A percentile compares a stretch with the other conserved stretches of the same genome.
These are phyloP conservation scores for Podila epicladia DNA, from an alignment of 192 early-diverging fungal genomes.

Conservation along the genomic window DNA sequence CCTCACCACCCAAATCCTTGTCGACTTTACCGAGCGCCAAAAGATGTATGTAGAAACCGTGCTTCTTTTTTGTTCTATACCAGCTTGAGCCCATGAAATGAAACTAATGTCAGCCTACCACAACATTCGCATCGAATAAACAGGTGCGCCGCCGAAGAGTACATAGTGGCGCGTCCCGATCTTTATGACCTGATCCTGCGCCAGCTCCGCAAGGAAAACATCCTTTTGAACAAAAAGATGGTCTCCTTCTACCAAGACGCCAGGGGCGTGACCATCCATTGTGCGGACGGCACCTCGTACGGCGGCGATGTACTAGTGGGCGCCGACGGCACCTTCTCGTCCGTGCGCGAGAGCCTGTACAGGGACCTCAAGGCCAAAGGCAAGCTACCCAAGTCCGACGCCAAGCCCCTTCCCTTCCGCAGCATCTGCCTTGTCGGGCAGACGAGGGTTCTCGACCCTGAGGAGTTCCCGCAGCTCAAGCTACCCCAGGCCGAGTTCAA, in stretches of 20 bases:
- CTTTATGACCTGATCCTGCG: background rate
- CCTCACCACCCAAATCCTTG: background rate
- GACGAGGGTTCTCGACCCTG: background rate
- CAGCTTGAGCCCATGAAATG: background rate
- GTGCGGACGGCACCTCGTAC: background rate
- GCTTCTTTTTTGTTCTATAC: too few relatives aligned
- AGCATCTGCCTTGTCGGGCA: slow-evolving; percentile 2
- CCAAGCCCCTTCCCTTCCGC: background rate
- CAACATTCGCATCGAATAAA: background rate
- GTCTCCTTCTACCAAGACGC: slow-evolving; percentile 3
- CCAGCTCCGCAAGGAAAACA: slow-evolving; percentile 7
- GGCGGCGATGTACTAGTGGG: slow-evolving; percentile 6
- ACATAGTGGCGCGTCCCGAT: slow-evolving; percentile 10
- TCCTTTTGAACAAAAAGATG: slow-evolving; percentile 9
- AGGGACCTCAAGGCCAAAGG: background rate
- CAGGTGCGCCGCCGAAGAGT: background rate
- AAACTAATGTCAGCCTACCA: background rate
- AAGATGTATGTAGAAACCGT: too few relatives aligned
- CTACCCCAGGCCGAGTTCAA: background rate
- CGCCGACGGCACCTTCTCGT: background rate
- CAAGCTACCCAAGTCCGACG: background rate
- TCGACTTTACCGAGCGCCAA: background rate
- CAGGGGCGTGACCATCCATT: background rate
- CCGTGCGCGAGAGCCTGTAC: background rate
- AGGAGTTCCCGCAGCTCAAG: background rate